phyloP scores from a whole-genome alignment of 2,329 filamentous ascomycete species.

The Fusarium sp. region DNA sequence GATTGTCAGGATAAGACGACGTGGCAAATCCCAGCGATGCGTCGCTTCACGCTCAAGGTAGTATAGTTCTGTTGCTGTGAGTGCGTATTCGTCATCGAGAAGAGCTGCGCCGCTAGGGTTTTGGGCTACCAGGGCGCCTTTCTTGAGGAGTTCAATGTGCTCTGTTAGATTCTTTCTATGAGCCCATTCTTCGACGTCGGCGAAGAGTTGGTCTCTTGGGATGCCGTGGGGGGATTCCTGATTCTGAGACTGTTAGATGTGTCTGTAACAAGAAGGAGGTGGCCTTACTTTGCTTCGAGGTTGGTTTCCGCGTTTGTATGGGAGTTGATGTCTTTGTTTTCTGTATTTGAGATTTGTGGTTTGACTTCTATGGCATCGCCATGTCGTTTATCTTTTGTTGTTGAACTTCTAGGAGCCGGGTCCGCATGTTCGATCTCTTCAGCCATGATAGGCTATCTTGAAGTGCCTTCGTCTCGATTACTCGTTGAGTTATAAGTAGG shows the following conservation, averaged over 20 bases:
- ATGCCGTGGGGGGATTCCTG: conserved; percentile 62
- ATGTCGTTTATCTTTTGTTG: not conserved
- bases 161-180: conserved; percentile 61
- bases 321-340: not conserved
- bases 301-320: not conserved
- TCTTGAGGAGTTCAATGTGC: conserved; percentile 54
- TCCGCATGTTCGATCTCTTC: not conserved
- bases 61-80: conserved; percentile 51
- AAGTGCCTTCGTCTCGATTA: not conserved
- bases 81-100: conserved; percentile 49
- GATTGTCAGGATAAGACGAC: not conserved
- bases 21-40: conserved; percentile 63
- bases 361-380: not conserved
- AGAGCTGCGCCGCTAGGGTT: conserved; percentile 61
- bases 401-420: not conserved
- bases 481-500: not conserved
- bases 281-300: not conserved
- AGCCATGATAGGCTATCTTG: not conserved
- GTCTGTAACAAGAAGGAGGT: not conserved
- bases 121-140: conserved; percentile 50
- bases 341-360: not conserved
- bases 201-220: conserved; percentile 63
- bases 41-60: conserved; percentile 58
- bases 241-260: not conserved
- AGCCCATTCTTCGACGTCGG: conserved; percentile 65